Conservation (phyloP, 2,329 filamentous ascomycete genomes). For the Colletotrichum lentis region DNA sequence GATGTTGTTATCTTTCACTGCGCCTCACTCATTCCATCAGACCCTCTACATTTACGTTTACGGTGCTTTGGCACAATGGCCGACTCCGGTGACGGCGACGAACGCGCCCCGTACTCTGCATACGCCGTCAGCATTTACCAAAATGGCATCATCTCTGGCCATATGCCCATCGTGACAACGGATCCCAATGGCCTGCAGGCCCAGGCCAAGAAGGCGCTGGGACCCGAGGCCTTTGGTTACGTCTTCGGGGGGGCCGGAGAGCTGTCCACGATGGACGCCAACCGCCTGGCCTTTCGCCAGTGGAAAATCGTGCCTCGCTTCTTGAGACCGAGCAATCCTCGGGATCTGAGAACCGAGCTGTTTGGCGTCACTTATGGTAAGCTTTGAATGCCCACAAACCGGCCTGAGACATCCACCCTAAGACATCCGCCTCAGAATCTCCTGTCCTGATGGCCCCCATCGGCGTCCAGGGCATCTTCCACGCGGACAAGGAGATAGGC, state of each 20-base stretch:
- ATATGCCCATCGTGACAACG: conserved; percentile 63
- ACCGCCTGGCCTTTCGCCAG: conserved; percentile 64
- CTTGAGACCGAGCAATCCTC: conserved; percentile 53
- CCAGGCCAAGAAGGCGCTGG: conserved; percentile 60
- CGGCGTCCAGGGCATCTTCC: conserved; percentile 74
- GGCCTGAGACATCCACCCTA: background rate
- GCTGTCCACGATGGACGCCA: conserved; percentile 67
- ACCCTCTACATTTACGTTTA: background rate
- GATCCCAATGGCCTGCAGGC: conserved; percentile 65
- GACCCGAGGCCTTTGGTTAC: conserved; percentile 63
- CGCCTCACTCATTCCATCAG: background rate
- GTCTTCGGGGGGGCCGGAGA: conserved; percentile 70
- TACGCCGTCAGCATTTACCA: conserved; percentile 60
- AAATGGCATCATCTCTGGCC: conserved; percentile 58
- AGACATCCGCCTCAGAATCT: conserved; percentile 43
- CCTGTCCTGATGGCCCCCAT: conserved; percentile 73
- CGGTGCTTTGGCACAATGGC: conserved; percentile 29
- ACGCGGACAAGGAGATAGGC: conserved; percentile 70
- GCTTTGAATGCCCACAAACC: conserved; percentile 19
- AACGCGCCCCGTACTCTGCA: conserved; percentile 49
- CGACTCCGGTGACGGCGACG: conserved; percentile 35
- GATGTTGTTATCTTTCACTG: background rate
- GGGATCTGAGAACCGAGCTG: conserved; percentile 60
- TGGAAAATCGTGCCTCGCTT: conserved; percentile 63
- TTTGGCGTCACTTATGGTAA: conserved; percentile 60